Conservation (phyloP, 805 yeast species). For the Saturnispora serradocipensis region DNA sequence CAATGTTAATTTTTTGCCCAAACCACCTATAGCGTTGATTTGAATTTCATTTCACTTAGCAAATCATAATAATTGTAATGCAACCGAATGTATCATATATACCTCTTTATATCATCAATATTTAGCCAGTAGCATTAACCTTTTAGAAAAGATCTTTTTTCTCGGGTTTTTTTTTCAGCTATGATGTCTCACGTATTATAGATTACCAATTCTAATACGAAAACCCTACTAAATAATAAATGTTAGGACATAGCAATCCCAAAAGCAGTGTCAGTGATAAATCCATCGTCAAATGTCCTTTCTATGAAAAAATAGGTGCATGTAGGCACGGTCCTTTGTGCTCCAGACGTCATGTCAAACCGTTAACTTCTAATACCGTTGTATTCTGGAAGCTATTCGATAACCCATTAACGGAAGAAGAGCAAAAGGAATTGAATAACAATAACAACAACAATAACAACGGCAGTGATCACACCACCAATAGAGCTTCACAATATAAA, state of each 20-base stretch:
- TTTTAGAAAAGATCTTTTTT: neutral
- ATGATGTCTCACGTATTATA: neutral
- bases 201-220: neutral
- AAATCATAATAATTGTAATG: too few species aligned
- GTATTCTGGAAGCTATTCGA: conserved; percentile 56
- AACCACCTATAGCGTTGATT: too few species aligned
- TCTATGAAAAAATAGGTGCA: conserved; percentile 62
- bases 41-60: too few species aligned
- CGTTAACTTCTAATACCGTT: conserved; percentile 55
- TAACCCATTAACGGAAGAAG: conserved; percentile 38
- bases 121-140: neutral
- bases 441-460: neutral
- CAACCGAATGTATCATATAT: too few species aligned
- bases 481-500: neutral
- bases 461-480: neutral
- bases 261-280: neutral
- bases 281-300: conserved; percentile 9
- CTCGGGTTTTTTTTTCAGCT: neutral
- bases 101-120: neutral
- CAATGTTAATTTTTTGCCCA: too few species aligned
- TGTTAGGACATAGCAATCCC: neutral
- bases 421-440: conserved; percentile 15
- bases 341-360: conserved; percentile 61
- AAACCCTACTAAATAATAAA: neutral
- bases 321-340: conserved; percentile 91